Evolutionary conservation across 805 yeast species (phyloP), one percentile per base, ranked within the genome.

Genomic region (Lachancea fermentati): DNA sequence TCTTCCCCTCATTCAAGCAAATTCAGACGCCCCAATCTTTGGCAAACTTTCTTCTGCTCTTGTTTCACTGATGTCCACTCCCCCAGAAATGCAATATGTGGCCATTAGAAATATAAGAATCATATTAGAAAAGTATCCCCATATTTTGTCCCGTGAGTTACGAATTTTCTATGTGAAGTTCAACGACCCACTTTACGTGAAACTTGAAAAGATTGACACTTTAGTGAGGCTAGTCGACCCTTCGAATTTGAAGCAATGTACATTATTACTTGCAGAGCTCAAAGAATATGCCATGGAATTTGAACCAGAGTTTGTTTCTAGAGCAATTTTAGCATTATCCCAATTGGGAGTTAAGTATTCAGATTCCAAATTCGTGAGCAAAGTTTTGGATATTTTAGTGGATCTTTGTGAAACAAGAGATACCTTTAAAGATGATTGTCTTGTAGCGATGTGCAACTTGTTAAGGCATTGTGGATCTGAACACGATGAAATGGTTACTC

Each of bases 81-180:
- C 95, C 8, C 95, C 96, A 1, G 98, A 93, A 62, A 85, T 94
- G 35, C 97, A 93, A 64, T 91, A 83, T 54, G 96, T 91, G 34
- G 93, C 96, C 1, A 69, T 91, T 54, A 83, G 88, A 59, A 93
- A 93, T 62, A 88, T 93, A 45, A 75, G 96, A 60, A 82, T 91
- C 51, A 79, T 91, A 34, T 71, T 91, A 47, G 96, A 89, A 57
- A 85, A 85, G 61, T 87, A 85, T 61, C 97, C 98, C 4, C 73
- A 71, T 36, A 70, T 91, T 16, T 69, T 91, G 44, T 70, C 82
- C 13, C 78, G 79, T 48, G 96, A 91, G 58, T 67, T 88, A 52
- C 76, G 95, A 50, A 93, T 89, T 5, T 93, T 93, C 55, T 91
- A 85, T 69, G 79, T 91, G 57, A 88, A 88, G 62, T 88, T 76